These are phyloP conservation scores for Umbellularia californica DNA, from an alignment of 164 flowering plant species.

Conservation along the genomic window DNA sequence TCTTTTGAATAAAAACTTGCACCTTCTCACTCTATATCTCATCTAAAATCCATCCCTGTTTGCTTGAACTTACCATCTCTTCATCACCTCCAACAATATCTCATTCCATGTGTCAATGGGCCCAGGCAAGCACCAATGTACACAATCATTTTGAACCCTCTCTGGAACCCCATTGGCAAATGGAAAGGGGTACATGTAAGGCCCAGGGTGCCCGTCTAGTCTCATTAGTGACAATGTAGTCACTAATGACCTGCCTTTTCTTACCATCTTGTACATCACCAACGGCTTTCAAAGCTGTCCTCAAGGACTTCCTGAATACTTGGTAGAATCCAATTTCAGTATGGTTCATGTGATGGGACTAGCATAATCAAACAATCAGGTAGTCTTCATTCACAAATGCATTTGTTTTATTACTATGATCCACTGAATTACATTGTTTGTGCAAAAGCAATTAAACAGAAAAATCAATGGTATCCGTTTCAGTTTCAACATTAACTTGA, in stretches of 20 bases:
- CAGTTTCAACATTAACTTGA: too few species aligned
- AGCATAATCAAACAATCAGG: too few species aligned
- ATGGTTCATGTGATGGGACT: slow-evolving; percentile 48
- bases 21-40: background rate
- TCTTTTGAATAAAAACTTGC: background rate
- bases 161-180: slow-evolving; percentile 63
- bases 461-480: too few species aligned
- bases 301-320: slow-evolving; percentile 59
- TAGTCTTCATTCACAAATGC: too few species aligned
- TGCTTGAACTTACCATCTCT: slow-evolving; percentile 39
- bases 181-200: slow-evolving; percentile 79
- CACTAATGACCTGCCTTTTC: slow-evolving; percentile 32
- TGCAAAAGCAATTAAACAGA: too few species aligned
- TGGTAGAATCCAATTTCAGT: slow-evolving; percentile 79
- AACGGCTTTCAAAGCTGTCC: slow-evolving; percentile 48
- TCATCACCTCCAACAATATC: slow-evolving; percentile 55
- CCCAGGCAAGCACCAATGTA: slow-evolving; percentile 98
- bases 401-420: too few species aligned
- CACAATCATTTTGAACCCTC: slow-evolving; percentile 81
- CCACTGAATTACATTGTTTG: too few species aligned
- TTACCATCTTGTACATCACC: slow-evolving; percentile 20
- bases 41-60: background rate
- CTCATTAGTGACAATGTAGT: slow-evolving; percentile 74
- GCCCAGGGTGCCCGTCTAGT: slow-evolving; percentile 97
- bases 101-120: slow-evolving; percentile 92